Percentiles rank a stretch among this genome's conserved stretches.
Evolutionary conservation across 352 stramenopile species (phyloP).

Genomic region (Globisporangium cylindrosporum): DNA sequence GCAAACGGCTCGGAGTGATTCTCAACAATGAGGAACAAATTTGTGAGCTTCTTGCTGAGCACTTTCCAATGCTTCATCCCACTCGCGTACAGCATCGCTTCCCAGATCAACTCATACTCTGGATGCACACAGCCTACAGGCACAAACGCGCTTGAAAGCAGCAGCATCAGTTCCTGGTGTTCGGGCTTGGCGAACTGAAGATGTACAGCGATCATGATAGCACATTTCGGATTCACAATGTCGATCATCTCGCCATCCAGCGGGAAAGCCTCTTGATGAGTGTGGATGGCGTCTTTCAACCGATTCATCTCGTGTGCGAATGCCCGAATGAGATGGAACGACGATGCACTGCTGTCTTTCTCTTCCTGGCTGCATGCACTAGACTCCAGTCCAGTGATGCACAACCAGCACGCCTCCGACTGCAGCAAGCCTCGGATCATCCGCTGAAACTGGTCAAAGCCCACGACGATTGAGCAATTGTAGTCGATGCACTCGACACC

Average conservation of each 20-base stretch:
- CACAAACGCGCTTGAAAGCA: slow-evolving; percentile 41
- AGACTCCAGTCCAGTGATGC: slow-evolving; percentile 36
- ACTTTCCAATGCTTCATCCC: slow-evolving; percentile 42
- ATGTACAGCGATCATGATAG: slow-evolving; percentile 33
- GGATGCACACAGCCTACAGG: slow-evolving; percentile 35
- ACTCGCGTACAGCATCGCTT: slow-evolving; percentile 32
- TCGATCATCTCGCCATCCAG: slow-evolving; percentile 34
- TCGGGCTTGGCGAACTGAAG: slow-evolving; percentile 26
- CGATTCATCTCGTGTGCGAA: slow-evolving; percentile 48
- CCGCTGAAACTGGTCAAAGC: slow-evolving; percentile 34
- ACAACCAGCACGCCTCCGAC: slow-evolving; percentile 39
- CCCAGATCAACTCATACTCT: slow-evolving; percentile 30
- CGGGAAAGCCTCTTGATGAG: slow-evolving; percentile 27
- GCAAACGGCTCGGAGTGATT: slow-evolving; percentile 25
- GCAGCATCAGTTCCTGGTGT: slow-evolving; percentile 45
- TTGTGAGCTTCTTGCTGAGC: slow-evolving; percentile 38
- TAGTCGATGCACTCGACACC: slow-evolving; percentile 42
- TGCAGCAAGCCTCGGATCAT: slow-evolving; percentile 40
- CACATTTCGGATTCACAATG: slow-evolving; percentile 34
- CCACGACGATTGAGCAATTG: slow-evolving; percentile 33
- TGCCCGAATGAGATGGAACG: slow-evolving; percentile 24
- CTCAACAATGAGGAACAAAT: slow-evolving; percentile 30
- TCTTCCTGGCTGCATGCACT: not conserved
- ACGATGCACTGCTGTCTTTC: not conserved
- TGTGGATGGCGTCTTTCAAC: slow-evolving; percentile 41